Evolutionary conservation across 768 basidiomycete genomes (phyloP), one percentile per base, ranked within the genome.

Genomic region (Phylloporus sp.): DNA sequence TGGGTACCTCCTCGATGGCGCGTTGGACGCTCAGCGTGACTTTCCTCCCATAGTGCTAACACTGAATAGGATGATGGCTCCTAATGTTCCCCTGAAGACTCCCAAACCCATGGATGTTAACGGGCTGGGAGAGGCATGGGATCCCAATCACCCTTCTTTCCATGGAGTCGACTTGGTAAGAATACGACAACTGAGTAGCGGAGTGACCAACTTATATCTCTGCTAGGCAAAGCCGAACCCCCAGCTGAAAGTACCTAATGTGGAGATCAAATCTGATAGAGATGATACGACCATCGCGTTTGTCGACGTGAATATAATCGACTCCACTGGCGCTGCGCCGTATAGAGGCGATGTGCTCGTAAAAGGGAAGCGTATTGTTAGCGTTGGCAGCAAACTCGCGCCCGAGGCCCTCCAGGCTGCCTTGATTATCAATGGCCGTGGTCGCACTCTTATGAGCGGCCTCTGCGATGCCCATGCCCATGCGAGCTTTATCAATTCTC

Each of bases 401-500:
- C 22, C 55, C 1, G 59, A 61, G 35, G 38, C 46, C 9, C 17
- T 67, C 22, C 41, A 49, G 31, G 55, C 47, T 20, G 62, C 54
- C 18, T 29, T 49, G 9, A 42, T 69, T 15, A 39, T 69, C 23
- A 49, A 68, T 6, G 68, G 68, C 0, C 58, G 40, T 31, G 68
- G 67, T 4, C 65, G 68, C 24, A 67, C 65, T 13, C 54, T 69
- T 0, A 63, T 69, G 68, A 69, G 68, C 22, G 68, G 68, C 20
- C 54, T 69, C 49, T 58, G 67, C 18, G 68, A 69, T 42, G 58
- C 68, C 0, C 68, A 69, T 46, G 61, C 68, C 3, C 69, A 69
- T 44, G 52, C 59, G 14, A 60, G 45, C 21, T 69, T 56, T 24
- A 69, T 64, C 17, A 64, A 69, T 35, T 50, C 69, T 6, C 54